phyloP scores from a whole-genome alignment of 495 filamentous ascomycete species.

The Penicillium ochrochloron region DNA sequence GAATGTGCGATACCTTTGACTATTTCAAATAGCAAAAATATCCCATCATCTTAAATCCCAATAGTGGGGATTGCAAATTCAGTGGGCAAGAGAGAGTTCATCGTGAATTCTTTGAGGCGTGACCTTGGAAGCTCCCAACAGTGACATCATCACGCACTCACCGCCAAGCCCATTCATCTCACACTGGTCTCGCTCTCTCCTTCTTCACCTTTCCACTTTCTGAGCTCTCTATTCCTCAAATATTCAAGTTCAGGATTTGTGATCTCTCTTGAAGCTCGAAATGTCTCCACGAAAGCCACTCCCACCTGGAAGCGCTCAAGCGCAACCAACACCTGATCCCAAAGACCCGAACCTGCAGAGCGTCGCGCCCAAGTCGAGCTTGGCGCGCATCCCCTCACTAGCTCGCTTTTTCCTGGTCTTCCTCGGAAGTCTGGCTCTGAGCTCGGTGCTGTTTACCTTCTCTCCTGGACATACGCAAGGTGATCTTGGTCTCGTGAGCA shows the following conservation, averaged over 20 bases:
- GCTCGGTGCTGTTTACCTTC: slow-evolving; percentile 59
- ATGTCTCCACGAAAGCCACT: slow-evolving; percentile 27
- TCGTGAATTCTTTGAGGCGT: slow-evolving; percentile 1
- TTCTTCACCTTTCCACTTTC: slow-evolving; percentile 6
- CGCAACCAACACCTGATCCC: slow-evolving; percentile 22
- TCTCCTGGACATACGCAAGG: slow-evolving; percentile 52
- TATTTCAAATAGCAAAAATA: neutral
- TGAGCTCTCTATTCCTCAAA: slow-evolving; percentile 12
- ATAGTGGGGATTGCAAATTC: neutral
- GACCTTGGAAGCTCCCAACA: slow-evolving; percentile 21
- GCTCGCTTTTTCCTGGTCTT: slow-evolving; percentile 67
- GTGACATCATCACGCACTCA: slow-evolving; percentile 47
- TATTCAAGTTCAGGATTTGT: slow-evolving; percentile 1
- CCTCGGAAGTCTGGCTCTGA: slow-evolving; percentile 64
- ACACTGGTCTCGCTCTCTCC: slow-evolving; percentile 17
- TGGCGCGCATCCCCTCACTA: slow-evolving; percentile 46
- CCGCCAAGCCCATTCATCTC: slow-evolving; percentile 30
- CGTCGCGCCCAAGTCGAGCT: slow-evolving; percentile 12
- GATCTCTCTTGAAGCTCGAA: neutral
- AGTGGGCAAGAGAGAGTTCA: neutral
- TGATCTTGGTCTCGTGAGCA: slow-evolving; percentile 66
- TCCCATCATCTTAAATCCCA: neutral
- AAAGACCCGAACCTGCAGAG: slow-evolving; percentile 20
- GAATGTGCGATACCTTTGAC: neutral
- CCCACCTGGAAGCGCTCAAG: neutral